Evolutionary conservation across 129 eudicot genomes (phyloP).

Genomic region (Calendula officinalis): DNA sequence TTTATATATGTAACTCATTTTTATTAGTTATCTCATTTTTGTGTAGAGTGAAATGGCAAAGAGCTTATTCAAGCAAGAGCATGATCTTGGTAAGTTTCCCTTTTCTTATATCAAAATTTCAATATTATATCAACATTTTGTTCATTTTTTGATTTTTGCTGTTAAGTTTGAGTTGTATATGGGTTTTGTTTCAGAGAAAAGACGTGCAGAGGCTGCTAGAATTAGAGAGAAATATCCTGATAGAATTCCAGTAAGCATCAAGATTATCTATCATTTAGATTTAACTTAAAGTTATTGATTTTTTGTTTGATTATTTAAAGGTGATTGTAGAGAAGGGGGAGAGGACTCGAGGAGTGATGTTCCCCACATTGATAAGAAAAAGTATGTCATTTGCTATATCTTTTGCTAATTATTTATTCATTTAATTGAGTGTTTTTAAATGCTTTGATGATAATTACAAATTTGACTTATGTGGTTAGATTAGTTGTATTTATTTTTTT

Average conservation of each 20-base stretch:
- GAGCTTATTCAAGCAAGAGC: constrained; percentile 68
- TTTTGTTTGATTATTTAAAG: constrained; percentile 16
- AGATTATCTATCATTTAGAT: neutral
- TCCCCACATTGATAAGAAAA: constrained; percentile 40
- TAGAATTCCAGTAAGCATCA: constrained; percentile 64
- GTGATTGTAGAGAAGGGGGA: constrained; percentile 64
- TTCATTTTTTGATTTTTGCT: neutral
- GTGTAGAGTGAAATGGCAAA: constrained; percentile 44
- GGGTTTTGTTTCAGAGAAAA: constrained; percentile 45
- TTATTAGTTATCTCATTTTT: neutral
- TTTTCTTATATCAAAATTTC: too few species aligned
- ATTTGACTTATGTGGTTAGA: too few species aligned
- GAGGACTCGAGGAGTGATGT: constrained; percentile 66
- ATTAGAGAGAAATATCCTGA: constrained; percentile 86
- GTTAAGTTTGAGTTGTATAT: neutral
- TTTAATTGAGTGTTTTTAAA: constrained; percentile 4
- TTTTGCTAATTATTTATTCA: neutral
- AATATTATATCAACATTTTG: neutral
- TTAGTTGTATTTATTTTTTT: too few species aligned
- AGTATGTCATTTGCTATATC: constrained; percentile 31
- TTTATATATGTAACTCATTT: neutral
- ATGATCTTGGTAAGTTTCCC: constrained; percentile 50
- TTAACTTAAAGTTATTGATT: neutral
- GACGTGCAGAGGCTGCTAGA: constrained; percentile 36
- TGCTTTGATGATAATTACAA: too few species aligned